Percentiles rank a stretch among this genome's conserved stretches.
Evolutionary conservation across 345 rosid species (phyloP).

Genomic region (Citrus sinensis): DVS_A1.0 CM039164.1:3810501-3811000

Average conservation of each 20-base stretch:
- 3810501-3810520: neutral
- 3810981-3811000: neutral
- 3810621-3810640: neutral
- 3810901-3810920: neutral
- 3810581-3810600: neutral
- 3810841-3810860: neutral
- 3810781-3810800: neutral
- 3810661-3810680: neutral
- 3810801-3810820: neutral
- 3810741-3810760: neutral
- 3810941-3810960: neutral
- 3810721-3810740: neutral
- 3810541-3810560: neutral
- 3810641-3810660: neutral
- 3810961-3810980: neutral
- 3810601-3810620: too few relatives aligned
- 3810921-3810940: neutral
- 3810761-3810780: neutral
- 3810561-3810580: neutral
- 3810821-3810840: neutral
- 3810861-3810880: neutral
- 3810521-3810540: conserved; percentile 18
- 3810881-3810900: neutral
- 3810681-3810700: neutral
- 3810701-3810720: neutral